phyloP scores from a whole-genome alignment of 139 green algal species.

The Picochlorum sp. region DNA sequence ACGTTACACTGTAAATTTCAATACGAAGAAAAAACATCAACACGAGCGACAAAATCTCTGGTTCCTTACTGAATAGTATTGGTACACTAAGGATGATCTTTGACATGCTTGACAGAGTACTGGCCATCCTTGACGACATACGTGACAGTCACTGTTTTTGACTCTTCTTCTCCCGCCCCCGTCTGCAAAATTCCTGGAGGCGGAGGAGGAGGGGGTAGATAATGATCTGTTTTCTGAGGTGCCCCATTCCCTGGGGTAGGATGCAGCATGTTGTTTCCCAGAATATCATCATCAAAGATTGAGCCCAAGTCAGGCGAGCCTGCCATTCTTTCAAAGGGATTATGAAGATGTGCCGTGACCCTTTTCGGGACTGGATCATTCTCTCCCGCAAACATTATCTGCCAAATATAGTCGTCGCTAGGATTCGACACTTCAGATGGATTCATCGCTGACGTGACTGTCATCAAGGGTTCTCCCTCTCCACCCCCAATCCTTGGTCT shows the following conservation, averaged over 20 bases:
- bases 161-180: slow-evolving; percentile 1
- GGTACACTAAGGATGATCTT: background rate
- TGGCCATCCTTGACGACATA: slow-evolving; percentile 13
- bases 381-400: slow-evolving; percentile 38
- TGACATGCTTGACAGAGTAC: slow-evolving; percentile 12
- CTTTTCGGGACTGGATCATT: slow-evolving; percentile 33
- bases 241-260: background rate
- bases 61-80: background rate
- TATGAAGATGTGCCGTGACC: slow-evolving; percentile 20
- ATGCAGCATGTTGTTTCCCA: background rate
- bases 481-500: background rate
- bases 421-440: slow-evolving; percentile 26
- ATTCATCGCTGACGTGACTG: slow-evolving; percentile 25
- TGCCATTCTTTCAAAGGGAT: background rate
- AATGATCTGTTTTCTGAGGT: background rate
- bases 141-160: slow-evolving; percentile 9
- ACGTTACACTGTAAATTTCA: no score
- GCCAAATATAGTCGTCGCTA: slow-evolving; percentile 34
- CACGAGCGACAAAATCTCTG: background rate
- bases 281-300: background rate
- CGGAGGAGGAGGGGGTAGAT: slow-evolving; percentile 1
- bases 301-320: background rate
- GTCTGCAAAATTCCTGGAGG: background rate
- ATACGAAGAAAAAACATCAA: background rate
- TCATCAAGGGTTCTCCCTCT: slow-evolving; percentile 20